Evolutionary conservation across 352 stramenopile species (phyloP), one percentile per base, ranked within the genome.

Genomic region (Phytophthora tentaculata): DNA sequence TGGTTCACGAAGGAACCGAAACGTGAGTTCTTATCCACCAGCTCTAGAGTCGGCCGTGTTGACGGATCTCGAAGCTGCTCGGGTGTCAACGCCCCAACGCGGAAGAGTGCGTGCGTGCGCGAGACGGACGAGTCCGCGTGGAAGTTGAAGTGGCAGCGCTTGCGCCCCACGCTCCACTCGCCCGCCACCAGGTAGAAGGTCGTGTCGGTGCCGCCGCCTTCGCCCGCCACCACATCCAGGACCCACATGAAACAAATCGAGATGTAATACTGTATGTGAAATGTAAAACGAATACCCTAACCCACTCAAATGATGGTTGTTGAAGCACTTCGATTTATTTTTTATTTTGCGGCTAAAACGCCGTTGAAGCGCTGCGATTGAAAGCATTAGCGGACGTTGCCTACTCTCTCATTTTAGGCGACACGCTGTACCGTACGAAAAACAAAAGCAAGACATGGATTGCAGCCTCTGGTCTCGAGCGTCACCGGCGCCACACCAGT

Each of bases 1-100:
- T 90, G 76, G 65, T 96, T 96, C 47, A 96, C 84, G 60, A 94
- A 96, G 20, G 89, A 94, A 41, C 89, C 89, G 64, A 96, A 96
- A 64, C 89, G 89, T 55, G 89, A 96, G 47, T 88, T 81, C 66
- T 84, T 78, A 73, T 96, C 89, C 64, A 86, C 78, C 39, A 96
- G 77, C 58, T 86, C 80, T 63, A 96, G 83, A 50, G 79, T 63
- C 29, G 85, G 89, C 7, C 84, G 80, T 14, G 87, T 79, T 13
- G 65, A 54, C 47, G 84, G 73, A 61, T 92, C 77, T 16, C 65
- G 58, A 26, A 96, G 69, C 55, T 96, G 80, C 67, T 89, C 73
- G 14, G 56, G 24, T 20, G 79, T 65, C 24, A 96, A 75, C n/a
- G 73, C 74, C 47, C 84, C 86, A 14, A 96, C 89, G 67, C 81